These are phyloP conservation scores for Penicillium canariense DNA, from an alignment of 495 filamentous ascomycete genomes.

Conservation along the genomic window DNA sequence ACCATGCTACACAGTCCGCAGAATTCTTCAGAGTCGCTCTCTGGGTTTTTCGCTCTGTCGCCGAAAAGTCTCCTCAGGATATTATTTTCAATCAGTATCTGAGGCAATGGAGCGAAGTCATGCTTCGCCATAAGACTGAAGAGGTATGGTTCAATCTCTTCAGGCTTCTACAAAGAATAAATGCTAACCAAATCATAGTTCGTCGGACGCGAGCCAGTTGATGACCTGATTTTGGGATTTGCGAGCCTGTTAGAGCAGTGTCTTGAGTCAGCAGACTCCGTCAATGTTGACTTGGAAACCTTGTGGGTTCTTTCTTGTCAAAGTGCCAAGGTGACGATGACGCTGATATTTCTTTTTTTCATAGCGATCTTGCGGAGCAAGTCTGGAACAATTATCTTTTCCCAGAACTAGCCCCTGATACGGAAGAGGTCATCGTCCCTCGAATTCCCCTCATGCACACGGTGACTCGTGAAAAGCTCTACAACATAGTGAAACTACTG, in stretches of 20 bases:
- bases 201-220: constrained; percentile 50
- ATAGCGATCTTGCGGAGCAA: constrained; percentile 51
- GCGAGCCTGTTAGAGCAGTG: constrained; percentile 47
- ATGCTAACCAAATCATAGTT: constrained; percentile 31
- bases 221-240: constrained; percentile 49
- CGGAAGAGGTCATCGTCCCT: constrained; percentile 21
- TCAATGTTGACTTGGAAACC: constrained; percentile 44
- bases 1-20: constrained; percentile 45
- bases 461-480: constrained; percentile 60
- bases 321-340: not conserved
- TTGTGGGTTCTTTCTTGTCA: constrained; percentile 23
- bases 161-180: not conserved
- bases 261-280: constrained; percentile 46
- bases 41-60: constrained; percentile 53
- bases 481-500: constrained; percentile 59
- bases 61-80: constrained; percentile 45
- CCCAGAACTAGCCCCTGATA: constrained; percentile 49
- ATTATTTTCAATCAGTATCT: constrained; percentile 53
- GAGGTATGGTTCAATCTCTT: constrained; percentile 33
- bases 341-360: not conserved
- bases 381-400: constrained; percentile 72
- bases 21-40: constrained; percentile 57
- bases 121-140: constrained; percentile 52
- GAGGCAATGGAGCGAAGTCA: constrained; percentile 50
- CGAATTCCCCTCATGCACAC: constrained; percentile 51